A percentile compares a stretch with the other conserved stretches of the same genome.
phyloP scores from a whole-genome alignment of 75 land plant species.

The Cunninghamia lanceolata region DNA sequence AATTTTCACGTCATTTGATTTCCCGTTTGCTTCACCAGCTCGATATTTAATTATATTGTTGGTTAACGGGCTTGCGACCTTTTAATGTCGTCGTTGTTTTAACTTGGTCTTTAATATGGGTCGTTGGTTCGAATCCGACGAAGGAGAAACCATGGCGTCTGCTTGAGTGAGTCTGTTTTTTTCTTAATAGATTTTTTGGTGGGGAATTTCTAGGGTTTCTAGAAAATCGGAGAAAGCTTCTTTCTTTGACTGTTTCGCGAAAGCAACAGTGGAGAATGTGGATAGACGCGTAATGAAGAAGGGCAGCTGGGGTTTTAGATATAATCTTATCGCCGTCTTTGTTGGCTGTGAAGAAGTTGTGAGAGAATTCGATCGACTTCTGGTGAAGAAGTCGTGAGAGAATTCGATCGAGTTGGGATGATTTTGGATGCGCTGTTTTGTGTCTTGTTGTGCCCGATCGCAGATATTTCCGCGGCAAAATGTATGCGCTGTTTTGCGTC shows the following conservation, averaged over 20 bases:
- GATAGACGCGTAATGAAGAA: background rate
- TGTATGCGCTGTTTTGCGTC: too few relatives aligned
- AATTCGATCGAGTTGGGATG: background rate
- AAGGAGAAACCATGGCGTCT: background rate
- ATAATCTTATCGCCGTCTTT: background rate
- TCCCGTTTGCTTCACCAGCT: background rate
- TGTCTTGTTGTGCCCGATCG: background rate
- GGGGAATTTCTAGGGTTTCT: background rate
- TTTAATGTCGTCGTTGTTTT: background rate
- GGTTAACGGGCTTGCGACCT: background rate
- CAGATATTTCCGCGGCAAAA: background rate
- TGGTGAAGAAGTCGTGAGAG: background rate
- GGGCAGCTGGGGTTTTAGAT: background rate
- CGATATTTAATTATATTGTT: background rate
- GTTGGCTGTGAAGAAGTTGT: background rate
- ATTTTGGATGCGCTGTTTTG: background rate
- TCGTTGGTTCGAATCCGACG: background rate
- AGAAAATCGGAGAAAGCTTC: background rate
- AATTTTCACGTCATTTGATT: background rate
- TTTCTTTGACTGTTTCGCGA: background rate
- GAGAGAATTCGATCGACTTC: background rate
- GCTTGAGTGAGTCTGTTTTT: background rate
- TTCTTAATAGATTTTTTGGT: too few relatives aligned
- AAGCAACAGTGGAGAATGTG: background rate
- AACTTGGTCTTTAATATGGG: background rate